These are phyloP conservation scores for Penstemon barbatus DNA, from an alignment of 257 asterid species.

Conservation along the genomic window DNA sequence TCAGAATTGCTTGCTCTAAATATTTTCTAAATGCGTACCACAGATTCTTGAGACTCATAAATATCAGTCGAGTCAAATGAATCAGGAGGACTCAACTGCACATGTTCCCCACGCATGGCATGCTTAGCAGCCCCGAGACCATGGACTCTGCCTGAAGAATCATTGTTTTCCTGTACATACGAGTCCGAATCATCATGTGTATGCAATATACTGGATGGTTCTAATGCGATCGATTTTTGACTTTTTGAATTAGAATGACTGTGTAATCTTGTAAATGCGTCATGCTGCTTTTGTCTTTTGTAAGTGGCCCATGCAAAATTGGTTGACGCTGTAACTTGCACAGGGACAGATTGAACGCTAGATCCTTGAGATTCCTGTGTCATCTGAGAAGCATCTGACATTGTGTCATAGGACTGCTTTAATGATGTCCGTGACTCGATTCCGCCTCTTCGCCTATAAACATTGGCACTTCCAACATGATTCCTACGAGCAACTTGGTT, in stretches of 20 bases:
- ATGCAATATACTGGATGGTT: slow-evolving; percentile 31
- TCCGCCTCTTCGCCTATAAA: slow-evolving; percentile 46
- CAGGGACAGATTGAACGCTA: slow-evolving; percentile 59
- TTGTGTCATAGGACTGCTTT: slow-evolving; percentile 57
- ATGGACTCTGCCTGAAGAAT: slow-evolving; percentile 26
- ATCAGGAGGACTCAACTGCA: slow-evolving; percentile 36
- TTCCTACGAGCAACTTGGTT: slow-evolving; percentile 39
- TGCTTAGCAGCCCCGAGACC: slow-evolving; percentile 31
- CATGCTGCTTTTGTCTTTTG: slow-evolving; percentile 50
- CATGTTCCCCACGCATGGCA: slow-evolving; percentile 30
- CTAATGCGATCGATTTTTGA: slow-evolving; percentile 30
- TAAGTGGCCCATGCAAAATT: slow-evolving; percentile 46
- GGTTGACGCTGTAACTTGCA: slow-evolving; percentile 46
- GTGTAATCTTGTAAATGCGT: slow-evolving; percentile 45
- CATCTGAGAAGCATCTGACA: slow-evolving; percentile 65
- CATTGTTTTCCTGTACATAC: slow-evolving; percentile 39
- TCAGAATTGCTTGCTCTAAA: too few relatives aligned
- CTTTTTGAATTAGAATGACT: slow-evolving; percentile 36
- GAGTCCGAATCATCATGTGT: slow-evolving; percentile 31
- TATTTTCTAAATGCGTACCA: slow-evolving; percentile 35
- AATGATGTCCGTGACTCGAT: slow-evolving; percentile 43
- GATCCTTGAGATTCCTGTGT: slow-evolving; percentile 53
- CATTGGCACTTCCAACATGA: slow-evolving; percentile 26
- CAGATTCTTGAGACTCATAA: slow-evolving; percentile 41
- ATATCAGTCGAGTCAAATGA: slow-evolving; percentile 53